Evolutionary conservation across 768 basidiomycete species (phyloP), one percentile per base, ranked within the genome.

Genomic region (Paxillus involutus): DNA sequence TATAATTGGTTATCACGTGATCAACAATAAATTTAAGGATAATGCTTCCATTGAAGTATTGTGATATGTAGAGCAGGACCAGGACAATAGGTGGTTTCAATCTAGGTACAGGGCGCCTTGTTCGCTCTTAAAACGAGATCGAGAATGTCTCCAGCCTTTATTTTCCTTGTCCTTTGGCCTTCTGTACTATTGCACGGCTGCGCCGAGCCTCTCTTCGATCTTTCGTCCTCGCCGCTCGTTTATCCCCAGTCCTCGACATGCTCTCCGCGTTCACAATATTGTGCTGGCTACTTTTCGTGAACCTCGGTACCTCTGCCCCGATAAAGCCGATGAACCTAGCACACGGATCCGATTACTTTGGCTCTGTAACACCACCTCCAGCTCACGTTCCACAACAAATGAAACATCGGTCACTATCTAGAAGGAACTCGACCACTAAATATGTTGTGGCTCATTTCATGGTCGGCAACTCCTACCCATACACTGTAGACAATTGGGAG

Each of bases 391-490:
- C 37, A 37, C 19, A 39, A 36, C 29, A 24, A 14, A 53, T 47
- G 26, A 17, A 29, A n/a, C 29, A 13, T 11, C 4, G 24, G n/a
- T 13, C 45, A 33, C 47, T 53, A 6, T 12, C 60, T 30, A 53
- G 43, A 59, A 59, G 63, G 17, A 59, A 56, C 42, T 45, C 61
- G 0, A 42, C 61, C 1, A 39, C 53, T 1, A 73, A 83, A 75
- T 76, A 75, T 62, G 81, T 85, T 17, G 74, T 84, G 1, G 79
- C 80, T 8, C 83, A 85, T 59, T 76, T 79, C 58, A 84, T 85
- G 75, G 77, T 71, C 30, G 88, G 88, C 33, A 89, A 89, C 59
- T 77, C 83, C 3, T 86, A 81, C 67, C 80, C 84, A 2, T 89
- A 86, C 66, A 80, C 67, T 3, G 29, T 56, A 29, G 52, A 65